Evolutionary conservation across 495 filamentous ascomycete species (phyloP).

Genomic region (Haplographium delicatum): DNA sequence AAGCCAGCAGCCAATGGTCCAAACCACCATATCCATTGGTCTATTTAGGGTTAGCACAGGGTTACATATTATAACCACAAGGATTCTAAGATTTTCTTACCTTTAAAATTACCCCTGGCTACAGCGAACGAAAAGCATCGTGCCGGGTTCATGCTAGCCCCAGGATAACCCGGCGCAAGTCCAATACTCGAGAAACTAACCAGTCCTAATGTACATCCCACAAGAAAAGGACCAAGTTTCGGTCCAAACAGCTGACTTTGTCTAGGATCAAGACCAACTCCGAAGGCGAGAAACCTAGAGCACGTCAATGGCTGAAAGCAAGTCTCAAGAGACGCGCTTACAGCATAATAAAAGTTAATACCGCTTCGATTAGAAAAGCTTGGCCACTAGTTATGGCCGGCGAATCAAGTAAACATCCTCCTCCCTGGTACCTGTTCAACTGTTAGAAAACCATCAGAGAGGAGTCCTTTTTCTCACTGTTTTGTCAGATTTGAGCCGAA

Average conservation of each 20-base stretch:
- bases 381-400: too few species aligned
- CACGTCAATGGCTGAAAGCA: constrained; percentile 31
- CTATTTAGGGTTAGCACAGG: too few species aligned
- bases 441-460: constrained; percentile 9
- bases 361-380: too few species aligned
- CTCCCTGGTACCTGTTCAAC: too few species aligned
- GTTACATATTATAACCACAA: too few species aligned
- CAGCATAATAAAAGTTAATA: too few species aligned
- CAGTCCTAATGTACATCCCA: constrained; percentile 38
- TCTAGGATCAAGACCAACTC: constrained; percentile 44
- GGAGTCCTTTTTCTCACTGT: constrained; percentile 11
- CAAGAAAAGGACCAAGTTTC: constrained; percentile 37
- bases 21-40: too few species aligned
- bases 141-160: constrained; percentile 16
- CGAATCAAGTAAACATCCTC: too few species aligned
- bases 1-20: too few species aligned
- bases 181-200: constrained; percentile 36
- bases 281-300: constrained; percentile 30
- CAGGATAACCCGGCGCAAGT: constrained; percentile 33
- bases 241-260: constrained; percentile 40
- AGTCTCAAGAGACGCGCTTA: constrained; percentile 40
- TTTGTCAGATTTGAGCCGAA: constrained; percentile 22
- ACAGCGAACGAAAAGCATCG: constrained; percentile 24
- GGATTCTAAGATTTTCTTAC: too few species aligned
- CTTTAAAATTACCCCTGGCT: constrained; percentile 22